Base-by-base conservation (phyloP, 768 basidiomycete species). In the Leucocoprinus sp. region DNA sequence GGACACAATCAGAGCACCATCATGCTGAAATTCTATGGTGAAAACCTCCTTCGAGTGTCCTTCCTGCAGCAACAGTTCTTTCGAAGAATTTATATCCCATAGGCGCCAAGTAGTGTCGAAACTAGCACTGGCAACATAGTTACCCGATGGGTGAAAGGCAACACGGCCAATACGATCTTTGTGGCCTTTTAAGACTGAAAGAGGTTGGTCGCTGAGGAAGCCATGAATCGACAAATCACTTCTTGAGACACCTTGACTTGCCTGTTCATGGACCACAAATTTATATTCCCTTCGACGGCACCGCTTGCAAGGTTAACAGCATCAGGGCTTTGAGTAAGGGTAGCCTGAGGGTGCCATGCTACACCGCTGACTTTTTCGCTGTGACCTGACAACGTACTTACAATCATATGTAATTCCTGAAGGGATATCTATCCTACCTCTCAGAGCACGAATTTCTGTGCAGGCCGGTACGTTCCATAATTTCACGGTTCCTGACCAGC, bases 11-110 rank as follows among this genome's bases (percentile, higher is more conserved):
- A 99, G 68, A 7, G 93, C 83, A 2, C 96, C 96, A 61, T 98
- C 96, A 54, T 83, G 78, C 60, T 99, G 96, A 60, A 96, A 98
- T 52, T 91, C 90, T n/a, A 99, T 74, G 1, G 90, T 71, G 59
- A 95, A 98, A 0, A 98, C 93, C 58, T 96, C 93, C 59, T 93
- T 93, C 3, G 92, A 92, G 59, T 99, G 96, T 0, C 96, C 96
- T 62, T 98, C 93, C 63, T 99, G 96, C 8, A 93, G 63, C 22
- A 95, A 66, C 8, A 99, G 60, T 56, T 96, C 91, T 61, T 80
- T 81, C 1, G 80, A 68, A 0, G 82, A 87, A 42, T 74, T 72
- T 11, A 92, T 84, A 62, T 99, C 95, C 96, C 96, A 99, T 42
- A 98, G 63, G 35, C 96, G 71, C 96, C 96, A 99, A 21, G 95